phyloP scores from a whole-genome alignment of 345 rosid genomes.

The Bretschneidera sinensis region DNA sequence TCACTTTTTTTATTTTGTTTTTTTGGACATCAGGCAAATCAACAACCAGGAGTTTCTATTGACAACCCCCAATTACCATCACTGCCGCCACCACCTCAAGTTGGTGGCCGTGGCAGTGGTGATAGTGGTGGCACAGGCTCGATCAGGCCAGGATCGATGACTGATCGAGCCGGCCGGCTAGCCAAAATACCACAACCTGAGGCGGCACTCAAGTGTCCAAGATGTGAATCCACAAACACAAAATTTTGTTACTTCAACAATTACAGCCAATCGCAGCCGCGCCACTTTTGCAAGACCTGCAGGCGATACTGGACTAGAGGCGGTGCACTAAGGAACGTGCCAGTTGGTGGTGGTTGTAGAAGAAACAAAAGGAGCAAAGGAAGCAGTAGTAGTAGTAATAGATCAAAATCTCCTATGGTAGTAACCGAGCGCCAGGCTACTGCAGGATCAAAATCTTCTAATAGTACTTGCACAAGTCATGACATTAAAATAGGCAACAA shows the following conservation, averaged over 20 bases:
- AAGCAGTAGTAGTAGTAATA: slow-evolving; percentile 31
- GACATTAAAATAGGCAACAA: no score
- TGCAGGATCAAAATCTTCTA: no score
- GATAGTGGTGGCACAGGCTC: slow-evolving; percentile 22
- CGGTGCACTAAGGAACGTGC: slow-evolving; percentile 70
- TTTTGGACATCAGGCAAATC: slow-evolving; percentile 42
- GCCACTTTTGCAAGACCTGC: slow-evolving; percentile 76
- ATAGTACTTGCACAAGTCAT: no score
- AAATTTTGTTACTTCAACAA: slow-evolving; percentile 79
- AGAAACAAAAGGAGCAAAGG: slow-evolving; percentile 52
- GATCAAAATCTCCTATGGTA: slow-evolving; percentile 42
- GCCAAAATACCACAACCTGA: slow-evolving; percentile 60
- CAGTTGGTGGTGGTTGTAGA: slow-evolving; percentile 69
- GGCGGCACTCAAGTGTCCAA: slow-evolving; percentile 53
- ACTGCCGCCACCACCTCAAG: slow-evolving; percentile 20
- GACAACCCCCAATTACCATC: slow-evolving; percentile 24
- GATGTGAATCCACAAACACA: slow-evolving; percentile 65
- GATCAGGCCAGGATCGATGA: slow-evolving; percentile 44
- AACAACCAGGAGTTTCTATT: slow-evolving; percentile 24
- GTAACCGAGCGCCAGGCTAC: no score
- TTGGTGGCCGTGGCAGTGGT: slow-evolving; percentile 24
- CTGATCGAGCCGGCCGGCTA: slow-evolving; percentile 50
- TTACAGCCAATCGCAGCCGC: slow-evolving; percentile 71
- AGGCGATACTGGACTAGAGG: slow-evolving; percentile 78
- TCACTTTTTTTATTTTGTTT: no score